Evolutionary conservation across 2,329 filamentous ascomycete genomes (phyloP).

Genomic region (Endoconidiophora laricicola): DNA sequence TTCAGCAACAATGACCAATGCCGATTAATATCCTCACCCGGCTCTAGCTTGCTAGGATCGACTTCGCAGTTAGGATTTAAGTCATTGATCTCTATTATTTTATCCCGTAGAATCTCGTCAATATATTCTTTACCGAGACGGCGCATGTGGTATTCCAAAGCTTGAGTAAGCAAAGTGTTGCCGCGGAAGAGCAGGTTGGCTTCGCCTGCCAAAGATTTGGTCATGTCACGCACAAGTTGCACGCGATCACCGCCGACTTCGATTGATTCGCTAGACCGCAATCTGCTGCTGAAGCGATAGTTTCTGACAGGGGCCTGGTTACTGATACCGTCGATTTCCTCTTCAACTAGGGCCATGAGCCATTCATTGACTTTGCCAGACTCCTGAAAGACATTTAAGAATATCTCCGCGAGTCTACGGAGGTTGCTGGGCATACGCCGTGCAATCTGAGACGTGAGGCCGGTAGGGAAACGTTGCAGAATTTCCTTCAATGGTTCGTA

Average conservation of each 20-base stretch:
- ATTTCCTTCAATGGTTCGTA: slow-evolving; percentile 71
- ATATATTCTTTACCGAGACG: slow-evolving; percentile 84
- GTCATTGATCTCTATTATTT: slow-evolving; percentile 77
- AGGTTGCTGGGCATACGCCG: slow-evolving; percentile 62
- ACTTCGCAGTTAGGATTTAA: slow-evolving; percentile 88
- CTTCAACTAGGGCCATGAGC: slow-evolving; percentile 84
- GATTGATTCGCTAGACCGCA: slow-evolving; percentile 54
- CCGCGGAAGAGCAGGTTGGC: slow-evolving; percentile 90
- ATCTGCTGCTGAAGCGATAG: slow-evolving; percentile 52
- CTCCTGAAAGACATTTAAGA: slow-evolving; percentile 91
- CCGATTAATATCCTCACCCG: slow-evolving; percentile 53
- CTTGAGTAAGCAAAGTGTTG: slow-evolving; percentile 85
- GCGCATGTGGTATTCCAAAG: slow-evolving; percentile 90
- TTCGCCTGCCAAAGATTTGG: slow-evolving; percentile 65
- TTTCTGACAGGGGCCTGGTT: slow-evolving; percentile 64
- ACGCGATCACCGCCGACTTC: slow-evolving; percentile 50
- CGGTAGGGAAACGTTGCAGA: slow-evolving; percentile 68
- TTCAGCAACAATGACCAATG: slow-evolving; percentile 68
- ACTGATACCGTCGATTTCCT: slow-evolving; percentile 87
- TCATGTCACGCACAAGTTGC: slow-evolving; percentile 57
- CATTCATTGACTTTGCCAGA: slow-evolving; percentile 72
- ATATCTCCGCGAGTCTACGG: slow-evolving; percentile 63
- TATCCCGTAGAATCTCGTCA: slow-evolving; percentile 70
- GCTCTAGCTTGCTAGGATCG: slow-evolving; percentile 63
- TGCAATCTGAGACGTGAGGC: slow-evolving; percentile 71